Base-by-base conservation (phyloP, 2,329 filamentous ascomycete species). In the Trichoderma sp. region DNA sequence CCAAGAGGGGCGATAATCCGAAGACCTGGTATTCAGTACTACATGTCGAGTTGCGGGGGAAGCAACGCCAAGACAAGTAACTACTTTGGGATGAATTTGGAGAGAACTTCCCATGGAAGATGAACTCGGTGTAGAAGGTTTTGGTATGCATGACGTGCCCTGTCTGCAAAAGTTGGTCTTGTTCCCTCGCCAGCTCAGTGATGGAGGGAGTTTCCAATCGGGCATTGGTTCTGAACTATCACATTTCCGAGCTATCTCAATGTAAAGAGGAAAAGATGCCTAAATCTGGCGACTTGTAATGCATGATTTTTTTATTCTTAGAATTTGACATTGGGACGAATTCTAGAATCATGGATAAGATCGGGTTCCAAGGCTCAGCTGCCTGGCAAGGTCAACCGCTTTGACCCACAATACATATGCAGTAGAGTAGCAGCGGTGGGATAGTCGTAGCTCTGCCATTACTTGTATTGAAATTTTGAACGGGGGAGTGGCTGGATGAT, bases 131-230 rank as follows among this genome's bases (percentile, higher is more conserved):
- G 63, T 49, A 29, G 35, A 19, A 27, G 52, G 52, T 19, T 29
- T 33, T 57, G 53, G 29, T 58, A 49, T 58, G 63, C 56, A 66
- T 66, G 63, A 49, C 63, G 63, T 66, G 63, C 63, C 52, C 63
- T 58, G 35, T 47, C 63, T 24, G 33, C 37, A 49, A 66, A 47
- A 27, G 55, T 16, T 37, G 37, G 43, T 27, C 37, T 43, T 31
- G 29, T 24, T 53, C 27, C 40, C 63, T 47, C 63, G 27, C 63
- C 40, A 55, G 3, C 10, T 33, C 7, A 16, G 10, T 58, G 53
- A 21, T 55, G 52, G 24, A 27, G 29, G 52, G 31, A 53, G 53
- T 40, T 49, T 52, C 53, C 37, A n/a, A 47, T 14, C 27, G 19
- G n/a, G 16, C n/a, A 16, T n/a, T 43, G 40, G 24, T 58, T 66